Base-by-base conservation (phyloP, 1,139 yeast species). In the Wickerhamomyces sp. region DNA sequence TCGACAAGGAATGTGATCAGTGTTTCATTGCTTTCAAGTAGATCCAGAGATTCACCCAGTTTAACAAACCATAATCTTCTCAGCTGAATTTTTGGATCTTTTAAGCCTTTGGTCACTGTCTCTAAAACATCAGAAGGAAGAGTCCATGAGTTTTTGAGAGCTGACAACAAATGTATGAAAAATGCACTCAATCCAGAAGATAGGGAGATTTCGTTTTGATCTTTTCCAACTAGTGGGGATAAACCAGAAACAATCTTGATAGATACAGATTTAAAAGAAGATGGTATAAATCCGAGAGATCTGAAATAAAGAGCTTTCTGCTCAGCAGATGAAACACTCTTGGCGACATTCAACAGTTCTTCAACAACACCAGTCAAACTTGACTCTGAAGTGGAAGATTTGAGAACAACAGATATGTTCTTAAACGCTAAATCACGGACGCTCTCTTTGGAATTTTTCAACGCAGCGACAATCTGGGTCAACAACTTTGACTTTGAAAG, bases 121-220 rank as follows among this genome's bases (percentile, higher is more conserved):
- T 50, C 51, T 14, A 54, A 50, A 4, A 52, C 42, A 13, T 54
- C 57, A 9, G 47, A 50, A 2, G 50, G 18, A 27, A 45, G 38
- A 10, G 44, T 43, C 14, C 55, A 45, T 6, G 43, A 48, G 10
- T 37, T 29, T 2, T 34, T 11, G 23, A 50, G 35, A 5, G 48
- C 18, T 2, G 51, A 32, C 27, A 70, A 61, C 35, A 73, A 67
- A 54, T 76, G 82, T 27, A 56, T 54, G 42, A 75, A 71, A 50
- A 77, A 76, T 0, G 81, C 71, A n/a, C 66, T 63, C n/a, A 84
- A 67, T 50, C 80, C 68, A 7, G 71, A 67, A 2, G 67, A 52
- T 42, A 89, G 69, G 0, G 88, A 79, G 1, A 56, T 37, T 60
- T 93, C 98, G 55, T 89, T 88, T 44, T 80, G 78, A 58, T 91